These are phyloP conservation scores for Mimosa bimucronata DNA, from an alignment of 306 rosid genomes.

Conservation along the genomic window DNA sequence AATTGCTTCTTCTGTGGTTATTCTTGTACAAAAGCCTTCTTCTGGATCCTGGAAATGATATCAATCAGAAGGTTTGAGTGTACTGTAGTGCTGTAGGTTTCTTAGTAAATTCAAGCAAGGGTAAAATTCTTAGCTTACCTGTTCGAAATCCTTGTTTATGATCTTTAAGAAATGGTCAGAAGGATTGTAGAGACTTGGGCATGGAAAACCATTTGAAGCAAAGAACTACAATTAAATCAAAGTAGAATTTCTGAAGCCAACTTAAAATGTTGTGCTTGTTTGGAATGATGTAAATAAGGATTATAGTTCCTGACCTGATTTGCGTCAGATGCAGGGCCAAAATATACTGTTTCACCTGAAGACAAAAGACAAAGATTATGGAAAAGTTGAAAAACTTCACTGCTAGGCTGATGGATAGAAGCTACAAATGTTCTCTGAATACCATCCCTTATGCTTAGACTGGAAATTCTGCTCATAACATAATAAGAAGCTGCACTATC, in stretches of 20 bases:
- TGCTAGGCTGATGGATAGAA: conserved; percentile 40
- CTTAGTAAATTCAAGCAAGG: background rate
- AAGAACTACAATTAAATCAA: conserved; percentile 53
- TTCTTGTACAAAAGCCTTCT: conserved; percentile 37
- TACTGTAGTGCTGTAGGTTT: background rate
- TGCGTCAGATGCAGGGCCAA: conserved; percentile 70
- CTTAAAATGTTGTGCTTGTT: background rate
- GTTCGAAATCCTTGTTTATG: conserved; percentile 73
- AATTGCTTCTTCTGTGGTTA: conserved; percentile 50
- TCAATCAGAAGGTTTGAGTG: background rate
- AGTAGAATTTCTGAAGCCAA: background rate
- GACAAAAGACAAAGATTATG: conserved; percentile 71
- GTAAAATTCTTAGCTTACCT: conserved; percentile 36
- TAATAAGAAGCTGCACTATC: conserved; percentile 74
- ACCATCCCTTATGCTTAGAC: conserved; percentile 36
- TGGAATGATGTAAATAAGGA: background rate
- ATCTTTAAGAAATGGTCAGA: conserved; percentile 71
- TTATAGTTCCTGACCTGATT: conserved; percentile 49
- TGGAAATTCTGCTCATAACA: conserved; percentile 57
- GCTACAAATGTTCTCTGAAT: conserved; percentile 53
- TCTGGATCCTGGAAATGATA: conserved; percentile 48
- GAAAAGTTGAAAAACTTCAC: conserved; percentile 60
- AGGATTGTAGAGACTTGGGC: conserved; percentile 68
- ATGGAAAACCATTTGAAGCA: conserved; percentile 67
- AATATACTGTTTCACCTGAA: conserved; percentile 59